phyloP scores from a whole-genome alignment of 163 green algal genomes.

The Smithsoniella earleae region DNA sequence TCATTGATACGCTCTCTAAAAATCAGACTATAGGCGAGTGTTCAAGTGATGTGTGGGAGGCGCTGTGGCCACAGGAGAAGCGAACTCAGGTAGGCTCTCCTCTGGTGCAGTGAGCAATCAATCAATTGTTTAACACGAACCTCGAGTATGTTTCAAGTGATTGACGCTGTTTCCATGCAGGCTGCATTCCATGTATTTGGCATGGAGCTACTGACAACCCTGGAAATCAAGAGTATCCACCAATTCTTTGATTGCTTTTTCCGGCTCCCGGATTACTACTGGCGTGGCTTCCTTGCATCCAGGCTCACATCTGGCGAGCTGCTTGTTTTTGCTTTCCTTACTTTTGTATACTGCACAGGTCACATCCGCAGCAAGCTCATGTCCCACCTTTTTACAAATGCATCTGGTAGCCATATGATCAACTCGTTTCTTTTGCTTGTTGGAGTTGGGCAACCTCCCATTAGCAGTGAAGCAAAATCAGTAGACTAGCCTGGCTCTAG shows the following conservation, averaged over 20 bases:
- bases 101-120: slow-evolving; percentile 68
- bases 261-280: slow-evolving; percentile 64
- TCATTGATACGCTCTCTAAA: slow-evolving; percentile 43
- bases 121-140: slow-evolving; percentile 60
- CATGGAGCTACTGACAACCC: slow-evolving; percentile 87
- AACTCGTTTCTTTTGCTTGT: too few relatives aligned
- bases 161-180: slow-evolving; percentile 39
- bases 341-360: slow-evolving; percentile 64
- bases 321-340: slow-evolving; percentile 79
- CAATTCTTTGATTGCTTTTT: slow-evolving; percentile 97
- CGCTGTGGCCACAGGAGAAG: slow-evolving; percentile 79
- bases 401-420: slow-evolving; percentile 3
- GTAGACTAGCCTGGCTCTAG: too few relatives aligned
- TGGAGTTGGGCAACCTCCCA: too few relatives aligned
- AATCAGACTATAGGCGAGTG: slow-evolving; percentile 38
- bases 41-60: slow-evolving; percentile 63
- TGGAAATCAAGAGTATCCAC: slow-evolving; percentile 76
- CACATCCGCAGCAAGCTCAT: slow-evolving; percentile 71
- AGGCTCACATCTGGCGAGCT: slow-evolving; percentile 69
- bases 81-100: slow-evolving; percentile 54
- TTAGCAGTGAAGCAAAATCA: too few relatives aligned
- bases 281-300: slow-evolving; percentile 84
- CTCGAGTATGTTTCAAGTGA: neutral
- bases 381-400: slow-evolving; percentile 46
- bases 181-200: slow-evolving; percentile 93